Evolutionary conservation across 164 flowering plant species (phyloP), one percentile per base, ranked within the genome.

Genomic region (Cinnamomum chago): DNA sequence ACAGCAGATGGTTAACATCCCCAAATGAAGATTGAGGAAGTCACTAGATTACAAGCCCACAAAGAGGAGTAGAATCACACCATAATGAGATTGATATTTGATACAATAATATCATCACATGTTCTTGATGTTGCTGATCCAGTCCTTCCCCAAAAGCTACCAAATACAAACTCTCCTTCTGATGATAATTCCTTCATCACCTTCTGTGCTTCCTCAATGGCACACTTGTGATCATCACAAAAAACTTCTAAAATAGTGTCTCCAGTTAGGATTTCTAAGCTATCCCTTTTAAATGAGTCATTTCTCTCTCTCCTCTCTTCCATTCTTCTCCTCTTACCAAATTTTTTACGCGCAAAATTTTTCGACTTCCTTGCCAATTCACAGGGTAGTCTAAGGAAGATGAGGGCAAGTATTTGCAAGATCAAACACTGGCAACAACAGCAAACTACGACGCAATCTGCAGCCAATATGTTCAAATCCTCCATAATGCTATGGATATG

Each of bases 381-480:
- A 74, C 24, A 50, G 1, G 94, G 97, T 58, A 90, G 84, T 72
- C 77, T 81, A 67, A 88, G 77, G 75, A 92, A 67, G 71, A 90
- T 11, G 72, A 87, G 81, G 74, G 87, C 58, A n/a, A 85, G 14
- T 68, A 89, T 72, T 67, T 90, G 91, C 7, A 88, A 69, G 67
- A 89, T 77, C 80, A 89, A 79, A 77, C 92, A 92, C 50, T 88
- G 90, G 82, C 92, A 89, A 78, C 97, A 92, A 76, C 93, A 92
- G 0, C 87, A 85, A 62, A 89, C 47, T 58, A 87, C 90, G 14
- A 90, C 70, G 65, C 91, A 88, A 72, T 92, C 94, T 3, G 89
- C 89, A 18, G 87, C 88, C 23, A 92, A 70, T 64, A 65, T 70
- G 82, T 86, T 86, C 67, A 78, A 78, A 65, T 89, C 94, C 83